phyloP scores from a whole-genome alignment of 2,329 filamentous ascomycete genomes.

The Arthroderma uncinatum region DNA sequence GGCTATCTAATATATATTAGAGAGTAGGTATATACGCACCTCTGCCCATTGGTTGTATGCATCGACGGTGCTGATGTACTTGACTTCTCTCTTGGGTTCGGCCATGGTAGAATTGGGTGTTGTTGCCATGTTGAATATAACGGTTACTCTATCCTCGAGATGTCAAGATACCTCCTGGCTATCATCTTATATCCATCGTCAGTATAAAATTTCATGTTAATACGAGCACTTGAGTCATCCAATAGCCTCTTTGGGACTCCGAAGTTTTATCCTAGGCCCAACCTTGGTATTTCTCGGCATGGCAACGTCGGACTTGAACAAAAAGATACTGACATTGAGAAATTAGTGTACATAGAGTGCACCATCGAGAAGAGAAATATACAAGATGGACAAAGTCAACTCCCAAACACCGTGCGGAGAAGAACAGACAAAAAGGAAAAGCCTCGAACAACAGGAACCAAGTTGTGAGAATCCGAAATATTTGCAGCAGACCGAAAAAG shows the following conservation, averaged over 20 bases:
- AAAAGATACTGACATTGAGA: too few species aligned
- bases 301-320: not conserved
- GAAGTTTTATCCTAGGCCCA: not conserved
- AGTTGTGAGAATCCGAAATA: not conserved
- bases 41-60: constrained; percentile 31
- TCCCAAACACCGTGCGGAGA: not conserved
- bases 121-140: not conserved
- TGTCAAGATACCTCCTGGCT: too few species aligned
- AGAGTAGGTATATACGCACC: constrained; percentile 16
- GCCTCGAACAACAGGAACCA: not conserved
- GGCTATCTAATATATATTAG: not conserved
- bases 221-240: not conserved
- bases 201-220: too few species aligned
- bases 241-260: not conserved
- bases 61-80: constrained; percentile 27
- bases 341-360: not conserved
- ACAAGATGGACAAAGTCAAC: not conserved
- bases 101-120: not conserved
- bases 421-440: not conserved
- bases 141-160: too few species aligned
- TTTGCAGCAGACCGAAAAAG: not conserved
- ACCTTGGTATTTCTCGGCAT: not conserved
- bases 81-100: constrained; percentile 12
- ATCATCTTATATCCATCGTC: too few species aligned
- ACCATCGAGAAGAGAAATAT: not conserved